Evolutionary conservation across 768 basidiomycete genomes (phyloP), one percentile per base, ranked within the genome.

Genomic region (Lactifluus volemus): DNA sequence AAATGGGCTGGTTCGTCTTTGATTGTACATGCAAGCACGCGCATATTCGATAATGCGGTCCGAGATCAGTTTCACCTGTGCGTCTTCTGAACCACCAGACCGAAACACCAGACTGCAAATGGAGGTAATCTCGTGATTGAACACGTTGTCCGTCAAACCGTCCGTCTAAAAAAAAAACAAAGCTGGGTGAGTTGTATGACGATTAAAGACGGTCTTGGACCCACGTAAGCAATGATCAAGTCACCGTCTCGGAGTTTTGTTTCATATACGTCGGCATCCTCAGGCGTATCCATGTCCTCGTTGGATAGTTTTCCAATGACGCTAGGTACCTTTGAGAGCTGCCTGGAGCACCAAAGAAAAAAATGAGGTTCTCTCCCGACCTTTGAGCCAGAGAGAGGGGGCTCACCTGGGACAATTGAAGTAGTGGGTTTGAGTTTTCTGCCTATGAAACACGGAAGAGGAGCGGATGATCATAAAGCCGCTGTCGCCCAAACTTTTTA

Each of bases 401-500:
- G 49, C 82, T 70, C 77, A 68, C 76, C 70, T 75, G 51, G 77
- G 77, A 58, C 73, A 79, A 54, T 79, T 79, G 64, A 79, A 79
- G 61, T 70, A 77, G 60, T 78, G 77, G 6, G 77, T 77, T 64
- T 79, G 77, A 4, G 74, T 60, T 38, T 58, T 59, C 63, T 77
- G 76, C 58, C 70, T 63, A 69, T 89, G 77, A 48, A 86, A 74
- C 32, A 89, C 76, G 14, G 82, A 76, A 29, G 84, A 84, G 15
- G 84, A 81, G 39, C 89, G 84, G 60, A 89, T 81, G 49, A 89
- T 83, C 63, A 81, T 76, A 70, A 82, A 89, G 7, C 88, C 88
- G 59, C 88, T 89, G 70, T 90, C 88, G n/a, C 88, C 88, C 65
- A 90, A 74, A 69, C 88, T 90, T 59, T 51, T 59, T n/a, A n/a